Conservation (phyloP, 139 green algal species). For the Bryopsis sp. region DNA sequence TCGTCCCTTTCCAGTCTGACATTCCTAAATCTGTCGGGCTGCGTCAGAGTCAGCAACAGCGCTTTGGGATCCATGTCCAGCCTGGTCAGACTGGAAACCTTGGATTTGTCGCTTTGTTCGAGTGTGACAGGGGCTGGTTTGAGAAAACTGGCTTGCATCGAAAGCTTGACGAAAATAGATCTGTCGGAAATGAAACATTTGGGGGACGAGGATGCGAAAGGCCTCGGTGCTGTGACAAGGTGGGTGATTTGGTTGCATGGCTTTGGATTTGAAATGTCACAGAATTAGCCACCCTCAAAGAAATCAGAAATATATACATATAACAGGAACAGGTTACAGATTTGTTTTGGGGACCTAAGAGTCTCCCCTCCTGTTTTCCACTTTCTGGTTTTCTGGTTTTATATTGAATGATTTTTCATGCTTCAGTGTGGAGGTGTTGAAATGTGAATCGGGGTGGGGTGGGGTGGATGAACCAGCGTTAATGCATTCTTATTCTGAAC, state of each 20-base stretch:
- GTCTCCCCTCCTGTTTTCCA: too few species aligned
- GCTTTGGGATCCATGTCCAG: neutral
- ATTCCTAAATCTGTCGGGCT: neutral
- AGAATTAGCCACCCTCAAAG: too few species aligned
- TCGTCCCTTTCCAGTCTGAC: neutral
- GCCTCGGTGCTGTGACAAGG: neutral
- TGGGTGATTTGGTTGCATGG: neutral
- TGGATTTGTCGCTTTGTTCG: neutral
- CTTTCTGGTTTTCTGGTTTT: too few species aligned
- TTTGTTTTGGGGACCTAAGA: too few species aligned
- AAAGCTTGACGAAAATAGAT: neutral
- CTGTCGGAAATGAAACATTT: neutral
- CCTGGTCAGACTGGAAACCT: neutral
- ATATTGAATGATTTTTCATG: too few species aligned
- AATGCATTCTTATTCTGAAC: too few species aligned
- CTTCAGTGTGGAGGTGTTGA: too few species aligned
- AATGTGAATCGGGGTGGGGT: too few species aligned
- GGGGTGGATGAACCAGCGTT: too few species aligned
- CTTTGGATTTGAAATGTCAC: too few species aligned
- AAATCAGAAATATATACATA: too few species aligned
- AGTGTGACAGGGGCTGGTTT: neutral
- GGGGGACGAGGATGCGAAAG: neutral
- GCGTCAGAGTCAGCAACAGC: neutral
- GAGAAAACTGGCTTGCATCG: neutral
- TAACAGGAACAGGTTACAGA: too few species aligned